Evolutionary conservation across 1,139 yeast species (phyloP), one percentile per base, ranked within the genome.

Genomic region (Fermentozyma sake): DNA sequence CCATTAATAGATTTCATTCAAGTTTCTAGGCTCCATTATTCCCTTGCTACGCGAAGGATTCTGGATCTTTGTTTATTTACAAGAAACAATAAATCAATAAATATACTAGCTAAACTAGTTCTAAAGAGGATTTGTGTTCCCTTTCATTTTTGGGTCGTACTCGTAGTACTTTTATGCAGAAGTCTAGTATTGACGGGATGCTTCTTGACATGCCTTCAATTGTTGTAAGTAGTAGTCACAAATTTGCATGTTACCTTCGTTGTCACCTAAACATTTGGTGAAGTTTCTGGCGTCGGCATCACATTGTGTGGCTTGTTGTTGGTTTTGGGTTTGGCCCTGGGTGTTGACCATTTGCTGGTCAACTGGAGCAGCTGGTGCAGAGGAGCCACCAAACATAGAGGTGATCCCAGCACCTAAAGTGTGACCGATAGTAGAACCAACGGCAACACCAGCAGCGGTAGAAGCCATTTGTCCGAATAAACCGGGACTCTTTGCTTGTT

Each of bases 381-480:
- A 68, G n/a, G 82, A 70, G 31, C 96, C 95, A 30, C 95, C 89
- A 52, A 91, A 89, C 71, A 91, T 61, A 29, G 86, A 71, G 30
- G 95, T 78, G 46, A 91, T 68, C 48, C 97, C 97, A 34, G 95
- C 95, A 61, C 97, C 96, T 38, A 91, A 47, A 27, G 97, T 86
- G 70, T 91, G 98, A 37, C 98, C 98, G 35, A 89, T 79, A 39
- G 97, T 80, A 32, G 96, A 84, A 50, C 98, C 98, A 34, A 91
- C 96, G 29, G 97, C 98, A 20, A 91, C 98, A 76, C 98, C 98
- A 30, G 97, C 98, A 35, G 98, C 98, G 31, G 98, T 91, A 24
- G 95, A 72, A 17, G 97, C 97, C 97, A 91, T 91, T 63, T 91
- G 95, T 35, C 93, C 84, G 52, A 91, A 89, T 55, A 91, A 53